Conservation (phyloP, 306 rosid genomes). For the Luffa acutangula region DNA sequence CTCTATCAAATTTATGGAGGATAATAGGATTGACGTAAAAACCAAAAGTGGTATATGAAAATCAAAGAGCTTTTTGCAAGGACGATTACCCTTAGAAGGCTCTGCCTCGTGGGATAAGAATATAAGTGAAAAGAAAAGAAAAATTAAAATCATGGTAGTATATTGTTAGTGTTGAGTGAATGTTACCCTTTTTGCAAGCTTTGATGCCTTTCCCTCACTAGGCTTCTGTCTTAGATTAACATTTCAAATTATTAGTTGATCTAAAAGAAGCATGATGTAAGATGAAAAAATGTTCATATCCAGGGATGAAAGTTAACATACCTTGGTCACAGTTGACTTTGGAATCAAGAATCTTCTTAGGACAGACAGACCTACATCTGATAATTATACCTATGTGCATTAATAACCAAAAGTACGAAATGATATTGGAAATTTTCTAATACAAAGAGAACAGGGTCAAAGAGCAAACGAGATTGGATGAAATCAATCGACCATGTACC, state of each 20-base stretch:
- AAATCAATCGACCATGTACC: not conserved
- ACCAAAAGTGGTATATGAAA: not conserved
- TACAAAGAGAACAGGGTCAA: not conserved
- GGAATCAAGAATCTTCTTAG: conserved; percentile 86
- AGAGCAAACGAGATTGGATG: not conserved
- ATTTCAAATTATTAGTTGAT: conserved; percentile 34
- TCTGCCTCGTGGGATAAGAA: not conserved
- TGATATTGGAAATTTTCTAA: not conserved
- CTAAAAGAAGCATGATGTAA: conserved; percentile 15
- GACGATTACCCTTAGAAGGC: too few relatives aligned
- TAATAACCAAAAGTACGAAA: not conserved
- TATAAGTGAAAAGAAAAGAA: not conserved
- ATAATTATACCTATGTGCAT: conserved; percentile 26
- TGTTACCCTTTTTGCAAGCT: conserved; percentile 85
- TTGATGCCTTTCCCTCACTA: conserved; percentile 58
- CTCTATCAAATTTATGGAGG: not conserved
- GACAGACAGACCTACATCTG: conserved; percentile 89
- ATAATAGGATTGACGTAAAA: not conserved
- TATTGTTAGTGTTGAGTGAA: not conserved
- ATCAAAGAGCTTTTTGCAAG: not conserved
- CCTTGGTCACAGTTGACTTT: conserved; percentile 47
- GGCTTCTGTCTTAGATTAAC: conserved; percentile 68
- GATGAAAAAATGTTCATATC: not conserved
- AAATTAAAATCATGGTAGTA: not conserved
- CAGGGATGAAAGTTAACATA: conserved; percentile 28